Conservation (phyloP, 768 basidiomycete species). For the Pisolithus orientalis region DNA sequence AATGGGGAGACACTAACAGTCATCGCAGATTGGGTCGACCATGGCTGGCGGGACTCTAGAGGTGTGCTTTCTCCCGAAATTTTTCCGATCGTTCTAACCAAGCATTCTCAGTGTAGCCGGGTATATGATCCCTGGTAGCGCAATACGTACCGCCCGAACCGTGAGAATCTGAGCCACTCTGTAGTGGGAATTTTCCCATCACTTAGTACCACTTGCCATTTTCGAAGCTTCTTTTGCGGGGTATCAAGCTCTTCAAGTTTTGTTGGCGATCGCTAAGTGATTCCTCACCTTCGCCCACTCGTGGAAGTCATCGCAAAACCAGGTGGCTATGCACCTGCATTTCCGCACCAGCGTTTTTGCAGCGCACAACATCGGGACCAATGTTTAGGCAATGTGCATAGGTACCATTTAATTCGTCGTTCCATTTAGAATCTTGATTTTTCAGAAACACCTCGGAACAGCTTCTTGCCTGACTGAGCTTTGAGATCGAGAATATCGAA, state of each 20-base stretch:
- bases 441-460: not conserved
- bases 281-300: not conserved
- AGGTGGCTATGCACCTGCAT: not conserved
- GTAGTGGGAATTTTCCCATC: not conserved
- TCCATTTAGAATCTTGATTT: not conserved
- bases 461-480: not conserved
- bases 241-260: not conserved
- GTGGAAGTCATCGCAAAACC: not conserved
- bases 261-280: not conserved
- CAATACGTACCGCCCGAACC: not conserved
- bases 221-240: conserved; percentile 1
- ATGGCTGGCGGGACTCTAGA: not conserved
- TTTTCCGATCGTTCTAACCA: too few relatives aligned
- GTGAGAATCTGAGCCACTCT: not conserved
- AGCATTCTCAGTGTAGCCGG: too few relatives aligned
- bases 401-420: not conserved
- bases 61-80: not conserved
- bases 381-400: not conserved
- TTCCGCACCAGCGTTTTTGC: not conserved
- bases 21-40: conserved; percentile 44
- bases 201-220: not conserved
- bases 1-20: conserved; percentile 39
- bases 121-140: not conserved
- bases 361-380: not conserved
- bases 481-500: not conserved